Percentiles rank a stretch among this genome's conserved stretches.
Conservation (phyloP, 1,284 basidiomycete species). For the Microbotryum lychnidis-dioicae region DNA sequence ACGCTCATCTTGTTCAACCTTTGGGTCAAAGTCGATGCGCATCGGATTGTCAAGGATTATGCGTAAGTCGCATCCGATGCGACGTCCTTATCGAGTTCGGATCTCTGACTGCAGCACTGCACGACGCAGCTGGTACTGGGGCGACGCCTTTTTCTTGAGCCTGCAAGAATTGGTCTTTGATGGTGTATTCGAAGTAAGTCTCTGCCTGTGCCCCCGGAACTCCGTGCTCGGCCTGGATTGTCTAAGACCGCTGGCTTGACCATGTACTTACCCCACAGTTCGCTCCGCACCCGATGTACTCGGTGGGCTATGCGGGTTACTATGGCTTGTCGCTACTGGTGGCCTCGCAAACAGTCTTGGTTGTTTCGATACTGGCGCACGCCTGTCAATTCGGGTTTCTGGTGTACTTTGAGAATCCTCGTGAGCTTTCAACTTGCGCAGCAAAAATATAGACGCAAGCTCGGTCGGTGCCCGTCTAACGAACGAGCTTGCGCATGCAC, state of each 20-base stretch:
- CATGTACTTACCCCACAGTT: slow-evolving; percentile 28
- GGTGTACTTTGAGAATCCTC: slow-evolving; percentile 94
- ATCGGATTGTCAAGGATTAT: slow-evolving; percentile 80
- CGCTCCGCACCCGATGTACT: slow-evolving; percentile 56
- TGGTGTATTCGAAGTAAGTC: slow-evolving; percentile 85
- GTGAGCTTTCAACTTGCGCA: slow-evolving; percentile 49
- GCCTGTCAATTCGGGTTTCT: slow-evolving; percentile 93
- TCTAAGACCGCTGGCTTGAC: neutral
- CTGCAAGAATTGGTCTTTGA: slow-evolving; percentile 75
- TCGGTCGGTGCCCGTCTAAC: no score
- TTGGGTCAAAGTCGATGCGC: slow-evolving; percentile 93
- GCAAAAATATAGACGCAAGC: slow-evolving; percentile 19
- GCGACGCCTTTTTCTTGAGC: slow-evolving; percentile 83
- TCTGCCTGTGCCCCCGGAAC: no score
- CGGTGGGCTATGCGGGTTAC: slow-evolving; percentile 83
- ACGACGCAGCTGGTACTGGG: slow-evolving; percentile 84
- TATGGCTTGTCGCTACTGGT: slow-evolving; percentile 87
- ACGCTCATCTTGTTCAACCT: slow-evolving; percentile 87
- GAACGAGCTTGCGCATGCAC: neutral
- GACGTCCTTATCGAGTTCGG: neutral
- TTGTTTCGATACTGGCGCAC: slow-evolving; percentile 85
- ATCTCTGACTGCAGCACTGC: neutral
- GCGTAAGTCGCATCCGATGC: slow-evolving; percentile 39
- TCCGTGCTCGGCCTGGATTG: no score
- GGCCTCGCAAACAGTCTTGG: slow-evolving; percentile 83